These are phyloP conservation scores for Cephaloascus fragrans DNA, from an alignment of 805 yeast species.

Conservation along the genomic window DNA sequence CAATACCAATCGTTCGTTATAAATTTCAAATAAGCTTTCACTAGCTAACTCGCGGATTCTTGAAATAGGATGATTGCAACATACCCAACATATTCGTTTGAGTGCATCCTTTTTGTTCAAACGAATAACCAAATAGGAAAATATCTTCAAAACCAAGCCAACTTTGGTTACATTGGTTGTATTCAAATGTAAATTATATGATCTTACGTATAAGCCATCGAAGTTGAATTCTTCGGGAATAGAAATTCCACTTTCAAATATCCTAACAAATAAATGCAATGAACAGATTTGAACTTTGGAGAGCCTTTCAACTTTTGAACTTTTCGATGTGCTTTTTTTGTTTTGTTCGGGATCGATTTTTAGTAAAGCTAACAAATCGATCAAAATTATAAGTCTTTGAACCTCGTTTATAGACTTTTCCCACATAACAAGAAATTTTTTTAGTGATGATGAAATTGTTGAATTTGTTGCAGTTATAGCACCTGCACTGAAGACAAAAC, in stretches of 20 bases:
- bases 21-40: slow-evolving; percentile 30
- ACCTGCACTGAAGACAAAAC: slow-evolving; percentile 45
- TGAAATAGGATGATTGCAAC: slow-evolving; percentile 18
- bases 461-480: slow-evolving; percentile 39
- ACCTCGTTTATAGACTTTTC: slow-evolving; percentile 6
- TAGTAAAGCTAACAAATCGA: slow-evolving; percentile 14
- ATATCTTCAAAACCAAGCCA: slow-evolving; percentile 27
- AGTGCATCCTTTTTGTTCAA: slow-evolving; percentile 6
- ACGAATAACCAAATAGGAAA: slow-evolving; percentile 24
- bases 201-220: slow-evolving; percentile 30
- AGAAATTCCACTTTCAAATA: slow-evolving; percentile 26
- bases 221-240: slow-evolving; percentile 19
- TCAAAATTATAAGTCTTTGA: slow-evolving; percentile 7
- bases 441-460: slow-evolving; percentile 32
- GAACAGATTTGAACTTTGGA: slow-evolving; percentile 4
- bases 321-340: slow-evolving; percentile 2
- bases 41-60: slow-evolving; percentile 25
- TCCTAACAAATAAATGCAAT: slow-evolving; percentile 15
- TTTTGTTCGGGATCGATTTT: slow-evolving; percentile 9
- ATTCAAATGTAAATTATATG: slow-evolving; percentile 48
- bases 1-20: slow-evolving; percentile 14
- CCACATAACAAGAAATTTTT: slow-evolving; percentile 21
- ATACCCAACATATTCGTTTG: slow-evolving; percentile 14
- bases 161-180: slow-evolving; percentile 29
- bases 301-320: background rate